Percentiles rank a stretch among this genome's conserved stretches.
Evolutionary conservation across 2,329 filamentous ascomycete species (phyloP).

Genomic region (Sporothrix brunneoviolacea): DNA sequence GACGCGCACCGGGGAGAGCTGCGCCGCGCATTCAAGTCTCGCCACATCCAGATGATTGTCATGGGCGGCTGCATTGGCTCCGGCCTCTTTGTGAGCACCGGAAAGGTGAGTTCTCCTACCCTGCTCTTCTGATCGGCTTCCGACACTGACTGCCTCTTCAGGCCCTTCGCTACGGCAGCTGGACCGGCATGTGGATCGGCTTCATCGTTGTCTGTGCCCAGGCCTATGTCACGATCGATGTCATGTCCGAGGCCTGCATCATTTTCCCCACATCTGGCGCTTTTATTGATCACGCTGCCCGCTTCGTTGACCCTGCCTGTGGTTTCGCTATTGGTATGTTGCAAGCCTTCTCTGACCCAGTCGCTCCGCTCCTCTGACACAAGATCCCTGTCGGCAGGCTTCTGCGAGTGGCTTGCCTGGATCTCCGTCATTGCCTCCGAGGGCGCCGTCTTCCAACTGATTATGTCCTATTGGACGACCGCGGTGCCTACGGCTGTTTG

Average conservation of each 20-base stretch:
- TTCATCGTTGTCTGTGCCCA: background rate
- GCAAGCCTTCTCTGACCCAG: too few relatives aligned
- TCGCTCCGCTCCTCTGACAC: too few relatives aligned
- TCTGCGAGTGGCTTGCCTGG: conserved; percentile 1
- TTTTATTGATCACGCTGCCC: conserved; percentile 5
- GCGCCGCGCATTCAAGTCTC: background rate
- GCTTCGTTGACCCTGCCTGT: background rate
- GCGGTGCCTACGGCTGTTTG: conserved; percentile 2
- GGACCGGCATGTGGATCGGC: background rate
- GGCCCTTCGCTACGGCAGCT: background rate
- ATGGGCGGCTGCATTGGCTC: background rate
- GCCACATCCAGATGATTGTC: conserved; percentile 6
- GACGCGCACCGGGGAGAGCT: too few relatives aligned
- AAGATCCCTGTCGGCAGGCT: too few relatives aligned
- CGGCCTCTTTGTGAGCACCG: background rate
- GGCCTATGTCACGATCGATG: background rate
- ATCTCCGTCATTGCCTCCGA: background rate
- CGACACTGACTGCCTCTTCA: background rate
- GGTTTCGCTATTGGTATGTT: conserved; percentile 1
- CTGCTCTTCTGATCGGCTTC: background rate
- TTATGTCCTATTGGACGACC: background rate
- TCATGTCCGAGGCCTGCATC: background rate
- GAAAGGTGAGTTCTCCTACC: background rate
- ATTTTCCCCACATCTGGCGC: conserved; percentile 2
- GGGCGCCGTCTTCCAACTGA: background rate